phyloP scores from a whole-genome alignment of 495 filamentous ascomycete genomes.

The Podospora pseudopauciseta region DNA sequence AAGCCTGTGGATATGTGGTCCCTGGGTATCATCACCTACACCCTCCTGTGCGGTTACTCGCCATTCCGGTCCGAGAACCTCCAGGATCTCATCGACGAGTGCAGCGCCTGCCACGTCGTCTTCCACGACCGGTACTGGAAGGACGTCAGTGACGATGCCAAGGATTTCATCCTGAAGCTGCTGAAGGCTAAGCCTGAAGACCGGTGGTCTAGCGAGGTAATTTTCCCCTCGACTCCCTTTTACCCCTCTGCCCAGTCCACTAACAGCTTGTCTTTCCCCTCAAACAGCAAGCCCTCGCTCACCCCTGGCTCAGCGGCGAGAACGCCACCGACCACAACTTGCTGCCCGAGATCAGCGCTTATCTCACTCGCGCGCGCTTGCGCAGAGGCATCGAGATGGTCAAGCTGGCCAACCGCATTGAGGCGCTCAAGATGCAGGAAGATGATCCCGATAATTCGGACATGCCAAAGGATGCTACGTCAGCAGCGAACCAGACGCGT shows the following conservation, averaged over 20 bases:
- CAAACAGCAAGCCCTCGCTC: conserved; percentile 67
- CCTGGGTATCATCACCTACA: conserved; percentile 97
- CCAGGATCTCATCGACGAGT: conserved; percentile 92
- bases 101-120: conserved; percentile 78
- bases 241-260: conserved; percentile 1
- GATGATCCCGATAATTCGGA: conserved; percentile 69
- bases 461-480: conserved; percentile 58
- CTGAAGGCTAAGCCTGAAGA: conserved; percentile 75
- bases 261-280: conserved; percentile 10
- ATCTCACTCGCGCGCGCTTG: conserved; percentile 86
- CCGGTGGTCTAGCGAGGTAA: conserved; percentile 72
- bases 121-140: conserved; percentile 99
- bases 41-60: conserved; percentile 97
- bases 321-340: conserved; percentile 92
- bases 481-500: conserved; percentile 57
- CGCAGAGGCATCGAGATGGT: conserved; percentile 94
- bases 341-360: conserved; percentile 93
- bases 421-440: conserved; percentile 92
- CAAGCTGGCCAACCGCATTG: conserved; percentile 95
- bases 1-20: conserved; percentile 99
- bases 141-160: conserved; percentile 93
- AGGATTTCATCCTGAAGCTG: conserved; percentile 84
- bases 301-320: conserved; percentile 87
- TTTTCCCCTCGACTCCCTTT: conserved; percentile 19
- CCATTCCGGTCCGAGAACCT: conserved; percentile 95